These are phyloP conservation scores for Solanum appendiculatum DNA, from an alignment of 257 asterid genomes.

Conservation along the genomic window DNA sequence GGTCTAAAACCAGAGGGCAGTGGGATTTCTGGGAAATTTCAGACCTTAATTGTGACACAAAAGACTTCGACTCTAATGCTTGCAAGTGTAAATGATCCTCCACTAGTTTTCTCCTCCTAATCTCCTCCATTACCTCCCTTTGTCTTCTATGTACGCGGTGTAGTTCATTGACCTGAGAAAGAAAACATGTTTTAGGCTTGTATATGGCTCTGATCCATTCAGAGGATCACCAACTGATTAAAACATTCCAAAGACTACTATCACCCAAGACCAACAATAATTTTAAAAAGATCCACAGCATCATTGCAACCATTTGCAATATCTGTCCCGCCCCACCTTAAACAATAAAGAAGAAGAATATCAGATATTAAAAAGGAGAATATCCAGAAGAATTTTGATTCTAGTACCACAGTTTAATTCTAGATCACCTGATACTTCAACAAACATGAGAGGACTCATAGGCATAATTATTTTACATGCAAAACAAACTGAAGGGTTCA, in stretches of 20 bases:
- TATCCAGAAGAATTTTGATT: neutral
- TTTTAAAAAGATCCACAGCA: neutral
- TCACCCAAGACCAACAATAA: neutral
- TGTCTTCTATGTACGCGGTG: constrained; percentile 61
- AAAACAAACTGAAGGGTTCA: neutral
- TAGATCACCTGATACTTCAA: neutral
- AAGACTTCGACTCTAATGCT: constrained; percentile 18
- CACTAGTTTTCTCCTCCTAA: constrained; percentile 21
- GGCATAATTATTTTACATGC: neutral
- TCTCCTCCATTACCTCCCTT: constrained; percentile 53
- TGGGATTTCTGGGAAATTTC: constrained; percentile 21
- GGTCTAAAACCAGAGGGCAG: constrained; percentile 21
- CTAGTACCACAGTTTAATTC: neutral
- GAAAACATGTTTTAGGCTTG: neutral
- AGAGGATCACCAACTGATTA: neutral
- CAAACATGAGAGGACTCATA: neutral
- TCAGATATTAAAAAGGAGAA: neutral
- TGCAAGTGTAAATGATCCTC: constrained; percentile 18
- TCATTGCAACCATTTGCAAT: neutral
- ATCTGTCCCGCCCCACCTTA: neutral
- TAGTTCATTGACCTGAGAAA: constrained; percentile 61
- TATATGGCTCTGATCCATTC: neutral
- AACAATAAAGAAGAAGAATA: neutral
- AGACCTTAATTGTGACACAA: constrained; percentile 15
- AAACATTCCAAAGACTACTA: neutral